Base-by-base conservation (phyloP, 306 rosid species). In the Cucumis melo region DNA sequence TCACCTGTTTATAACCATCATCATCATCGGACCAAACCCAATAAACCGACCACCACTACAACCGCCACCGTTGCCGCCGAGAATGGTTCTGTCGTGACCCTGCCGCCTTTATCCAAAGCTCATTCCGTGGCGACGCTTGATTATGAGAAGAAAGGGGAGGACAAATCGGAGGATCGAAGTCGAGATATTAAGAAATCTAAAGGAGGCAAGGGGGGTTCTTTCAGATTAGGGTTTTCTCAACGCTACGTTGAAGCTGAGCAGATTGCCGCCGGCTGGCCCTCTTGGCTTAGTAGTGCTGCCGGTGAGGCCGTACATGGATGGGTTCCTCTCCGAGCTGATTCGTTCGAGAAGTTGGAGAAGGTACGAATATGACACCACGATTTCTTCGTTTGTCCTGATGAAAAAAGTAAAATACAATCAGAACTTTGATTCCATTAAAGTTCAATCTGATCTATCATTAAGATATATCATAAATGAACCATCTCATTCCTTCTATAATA, bases 221-320 rank as follows among this genome's bases (percentile, higher is more conserved):
- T 92, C 76, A 84, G 76, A 80, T 46, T 87, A 58, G 96, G 96
- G 0, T 72, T 82, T 48, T 71, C 87, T 2, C 83, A 80, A 13
- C 81, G 92, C 21, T 32, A 71, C 24, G 84, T 88, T 12, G 93
- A 90, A 55, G 97, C 93, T 9, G 99, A 95, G 79, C 99, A 85
- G 14, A 84, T 80, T 76, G 90, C 99, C n/a, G 98, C 98, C 77
- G 99, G 99, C 2, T 95, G 99, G 99, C 99, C 99, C n/a, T 78
- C 95, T 42, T 95, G 99, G 99, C 96, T 95, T 54, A 87, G 92
- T 32, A 50, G 83, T 78, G 76, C 80, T 50, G 99, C 98, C 27
- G 91, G 87, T 6, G 99, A 92, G 81, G 99, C 98, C 77, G 73
- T 95, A 79, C 87, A 89, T 13, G 99, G 99, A 4, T 95, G 98